Evolutionary conservation across 257 asterid species (phyloP).

Genomic region (Paulownia fortunei): DNA sequence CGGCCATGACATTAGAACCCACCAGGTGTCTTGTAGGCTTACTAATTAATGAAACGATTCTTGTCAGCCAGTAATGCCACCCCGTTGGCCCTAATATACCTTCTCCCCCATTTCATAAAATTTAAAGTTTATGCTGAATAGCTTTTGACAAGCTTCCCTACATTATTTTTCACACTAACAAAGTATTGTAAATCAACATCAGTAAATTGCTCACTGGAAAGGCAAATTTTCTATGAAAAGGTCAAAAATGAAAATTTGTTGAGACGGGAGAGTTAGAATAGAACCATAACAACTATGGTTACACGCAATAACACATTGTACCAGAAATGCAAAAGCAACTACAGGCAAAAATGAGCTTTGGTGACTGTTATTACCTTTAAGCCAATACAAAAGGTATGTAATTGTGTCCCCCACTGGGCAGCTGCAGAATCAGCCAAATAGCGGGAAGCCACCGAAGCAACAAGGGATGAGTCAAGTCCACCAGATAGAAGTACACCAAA

Average conservation of each 20-base stretch:
- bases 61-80: background rate
- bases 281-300: background rate
- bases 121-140: background rate
- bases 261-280: background rate
- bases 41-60: background rate
- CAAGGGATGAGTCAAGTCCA: constrained; percentile 98
- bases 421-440: constrained; percentile 76
- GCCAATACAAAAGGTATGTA: constrained; percentile 91
- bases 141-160: background rate
- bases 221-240: background rate
- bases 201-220: background rate
- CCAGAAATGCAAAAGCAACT: constrained; percentile 16
- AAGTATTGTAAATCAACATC: background rate
- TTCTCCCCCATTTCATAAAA: background rate
- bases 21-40: background rate
- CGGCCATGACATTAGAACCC: constrained; percentile 2
- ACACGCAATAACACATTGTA: background rate
- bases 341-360: constrained; percentile 17
- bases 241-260: background rate
- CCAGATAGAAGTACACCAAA: constrained; percentile 99
- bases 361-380: constrained; percentile 60
- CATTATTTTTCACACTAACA: background rate
- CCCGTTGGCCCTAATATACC: too few relatives aligned
- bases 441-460: constrained; percentile 96
- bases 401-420: constrained; percentile 90